phyloP scores from a whole-genome alignment of 805 yeast genomes.

The Priceomyces melissophilus region DNA sequence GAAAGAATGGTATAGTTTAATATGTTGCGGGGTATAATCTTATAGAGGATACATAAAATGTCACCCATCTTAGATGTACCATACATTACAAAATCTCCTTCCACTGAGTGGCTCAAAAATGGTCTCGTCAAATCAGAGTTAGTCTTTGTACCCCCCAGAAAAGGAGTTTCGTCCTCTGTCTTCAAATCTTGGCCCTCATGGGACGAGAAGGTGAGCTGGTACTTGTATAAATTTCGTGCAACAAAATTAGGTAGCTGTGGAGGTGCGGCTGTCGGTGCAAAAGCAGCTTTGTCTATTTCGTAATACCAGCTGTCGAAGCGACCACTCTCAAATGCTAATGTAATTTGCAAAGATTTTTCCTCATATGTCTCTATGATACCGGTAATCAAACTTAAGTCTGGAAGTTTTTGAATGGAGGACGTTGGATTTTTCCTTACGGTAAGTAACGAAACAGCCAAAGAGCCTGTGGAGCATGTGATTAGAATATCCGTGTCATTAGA shows the following conservation, averaged over 20 bases:
- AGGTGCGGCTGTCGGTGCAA: background rate
- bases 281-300: conserved; percentile 1
- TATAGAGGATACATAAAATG: conserved; percentile 20
- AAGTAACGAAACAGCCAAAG: conserved; percentile 1
- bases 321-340: conserved; percentile 18
- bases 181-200: conserved; percentile 11
- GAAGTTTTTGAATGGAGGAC: conserved; percentile 1
- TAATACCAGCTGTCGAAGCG: conserved; percentile 13
- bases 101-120: conserved; percentile 19
- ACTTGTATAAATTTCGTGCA: conserved; percentile 17
- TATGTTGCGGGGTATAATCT: conserved; percentile 23
- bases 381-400: background rate
- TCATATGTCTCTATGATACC: conserved; percentile 3
- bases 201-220: conserved; percentile 17
- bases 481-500: background rate
- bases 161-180: conserved; percentile 1
- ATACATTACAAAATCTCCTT: conserved; percentile 25
- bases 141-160: background rate
- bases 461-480: conserved; percentile 2
- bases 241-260: conserved; percentile 12
- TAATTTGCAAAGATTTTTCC: conserved; percentile 5
- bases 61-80: conserved; percentile 20
- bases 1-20: conserved; percentile 25
- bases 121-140: conserved; percentile 9
- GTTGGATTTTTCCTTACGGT: too few species aligned